A percentile compares a stretch with the other conserved stretches of the same genome.
Evolutionary conservation across 345 rosid genomes (phyloP).

Genomic region (Gossypioides kirkii): DNA sequence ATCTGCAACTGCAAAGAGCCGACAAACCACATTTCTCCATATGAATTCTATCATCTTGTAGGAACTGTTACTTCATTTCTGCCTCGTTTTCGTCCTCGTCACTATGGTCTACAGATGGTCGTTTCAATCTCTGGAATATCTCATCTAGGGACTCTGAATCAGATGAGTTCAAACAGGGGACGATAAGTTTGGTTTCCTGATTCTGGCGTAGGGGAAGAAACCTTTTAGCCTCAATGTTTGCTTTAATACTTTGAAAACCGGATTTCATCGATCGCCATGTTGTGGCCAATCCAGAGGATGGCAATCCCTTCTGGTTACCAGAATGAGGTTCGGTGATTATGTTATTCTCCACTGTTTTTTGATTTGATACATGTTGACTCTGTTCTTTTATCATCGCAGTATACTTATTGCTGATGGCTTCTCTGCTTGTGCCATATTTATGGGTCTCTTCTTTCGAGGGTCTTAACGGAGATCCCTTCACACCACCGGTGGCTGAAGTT

Average conservation of each 20-base stretch:
- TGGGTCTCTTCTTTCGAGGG: conserved; percentile 45
- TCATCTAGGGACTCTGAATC: conserved; percentile 62
- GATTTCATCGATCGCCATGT: conserved; percentile 85
- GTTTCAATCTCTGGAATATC: conserved; percentile 83
- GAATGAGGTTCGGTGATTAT: conserved; percentile 42
- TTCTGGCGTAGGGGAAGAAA: conserved; percentile 60
- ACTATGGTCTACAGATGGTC: conserved; percentile 43
- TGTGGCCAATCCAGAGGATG: conserved; percentile 52
- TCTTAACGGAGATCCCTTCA: conserved; percentile 41
- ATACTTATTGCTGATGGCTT: conserved; percentile 78
- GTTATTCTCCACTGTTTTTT: conserved; percentile 45
- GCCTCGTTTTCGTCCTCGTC: conserved; percentile 27
- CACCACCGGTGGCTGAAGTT: conserved; percentile 27
- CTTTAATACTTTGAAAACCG: conserved; percentile 79
- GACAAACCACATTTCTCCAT: background rate
- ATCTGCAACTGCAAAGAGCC: too few species aligned
- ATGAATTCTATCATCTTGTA: conserved; percentile 23
- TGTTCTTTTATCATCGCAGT: conserved; percentile 71
- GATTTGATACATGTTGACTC: conserved; percentile 40
- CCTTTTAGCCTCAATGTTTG: conserved; percentile 60
- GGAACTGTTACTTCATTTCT: conserved; percentile 23
- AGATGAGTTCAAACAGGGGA: conserved; percentile 36
- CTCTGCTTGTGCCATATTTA: conserved; percentile 59
- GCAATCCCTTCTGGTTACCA: conserved; percentile 22
- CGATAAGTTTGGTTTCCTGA: conserved; percentile 33